A percentile compares a stretch with the other conserved stretches of the same genome.
Evolutionary conservation across 352 stramenopile species (phyloP).

Genomic region (Achlya hypogyna): DNA sequence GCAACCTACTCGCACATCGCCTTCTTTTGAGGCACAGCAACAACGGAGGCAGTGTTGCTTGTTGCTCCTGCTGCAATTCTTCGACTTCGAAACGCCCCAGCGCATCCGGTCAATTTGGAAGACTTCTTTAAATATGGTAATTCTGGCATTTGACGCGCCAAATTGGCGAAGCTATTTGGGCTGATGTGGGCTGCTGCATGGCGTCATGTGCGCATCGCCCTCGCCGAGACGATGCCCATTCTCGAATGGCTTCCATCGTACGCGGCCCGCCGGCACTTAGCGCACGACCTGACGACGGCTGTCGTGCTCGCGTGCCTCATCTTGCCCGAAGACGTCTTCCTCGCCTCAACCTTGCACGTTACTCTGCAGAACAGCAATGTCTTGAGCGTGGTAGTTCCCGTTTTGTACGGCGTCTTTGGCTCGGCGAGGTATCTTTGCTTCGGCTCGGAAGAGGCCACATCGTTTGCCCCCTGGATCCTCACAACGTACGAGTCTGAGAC

Average conservation of each 20-base stretch:
- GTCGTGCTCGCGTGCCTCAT: neutral
- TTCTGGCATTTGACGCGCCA: slow-evolving; percentile 4
- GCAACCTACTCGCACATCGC: too few species aligned
- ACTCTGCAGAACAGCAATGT: neutral
- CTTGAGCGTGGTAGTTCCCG: neutral
- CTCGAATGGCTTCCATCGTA: slow-evolving; percentile 14
- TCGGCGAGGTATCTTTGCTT: slow-evolving; percentile 4
- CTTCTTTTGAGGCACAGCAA: too few species aligned
- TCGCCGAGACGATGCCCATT: neutral
- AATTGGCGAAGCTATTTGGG: neutral
- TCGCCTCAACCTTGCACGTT: neutral
- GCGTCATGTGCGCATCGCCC: neutral
- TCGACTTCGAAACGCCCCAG: too few species aligned
- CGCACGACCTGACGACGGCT: neutral
- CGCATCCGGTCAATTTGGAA: too few species aligned
- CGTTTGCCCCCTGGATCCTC: neutral
- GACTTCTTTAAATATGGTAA: neutral
- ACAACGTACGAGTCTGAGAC: neutral
- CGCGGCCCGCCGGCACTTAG: neutral
- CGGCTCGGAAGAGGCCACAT: neutral
- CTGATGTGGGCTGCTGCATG: neutral
- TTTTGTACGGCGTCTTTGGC: slow-evolving; percentile 5
- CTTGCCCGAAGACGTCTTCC: neutral
- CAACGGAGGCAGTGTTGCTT: too few species aligned
- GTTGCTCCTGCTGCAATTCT: too few species aligned